Base-by-base conservation (phyloP, 1,284 basidiomycete species). In the Puccinia polysora region DNA sequence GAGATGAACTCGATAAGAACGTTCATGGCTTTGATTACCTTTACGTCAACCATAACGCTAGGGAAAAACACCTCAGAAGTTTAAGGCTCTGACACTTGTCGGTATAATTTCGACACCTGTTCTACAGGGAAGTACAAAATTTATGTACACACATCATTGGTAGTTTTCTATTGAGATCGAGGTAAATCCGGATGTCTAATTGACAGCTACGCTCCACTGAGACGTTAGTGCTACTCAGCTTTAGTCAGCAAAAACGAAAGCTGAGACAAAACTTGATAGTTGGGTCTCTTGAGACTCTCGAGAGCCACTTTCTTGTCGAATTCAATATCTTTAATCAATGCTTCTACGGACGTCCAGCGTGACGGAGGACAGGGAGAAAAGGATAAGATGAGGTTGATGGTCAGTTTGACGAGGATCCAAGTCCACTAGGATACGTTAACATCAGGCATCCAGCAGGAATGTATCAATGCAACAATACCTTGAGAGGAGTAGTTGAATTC, bases 301-400 rank as follows among this genome's bases (percentile, higher is more conserved):
- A 89, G 78, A 0, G 92, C 90, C 23, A 97, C 96, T 52, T 82
- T 84, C 80, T 94, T 97, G 83, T 98, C 95, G 23, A 85, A 89
- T 77, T 97, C 88, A 77, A 98, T 98, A 78, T 98, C 95, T 64
- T 90, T 86, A 79, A 97, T 93, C 64, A 98, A 84, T 0, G 88
- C 92, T 78, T 97, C 95, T 96, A 82, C 38, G 20, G 4, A 34
- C 23, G 20, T 47, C 12, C 1, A n/a, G 15, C 15, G 32, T 23
- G 49, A 6, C 18, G 7, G 38, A 12, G 23, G 28, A n/a, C 15
- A 15, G 45, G 53, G 20, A 49, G n/a, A 50, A 25, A 47, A 75
- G 85, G 72, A 36, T 20, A 28, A 52, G 30, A 52, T 6, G 30
- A 52, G 40, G 40, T 43, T 43, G 40, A 43, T 43, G 40, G 7